Base-by-base conservation (phyloP, 2,329 filamentous ascomycete genomes). In the Claviceps humidiphila region DNA sequence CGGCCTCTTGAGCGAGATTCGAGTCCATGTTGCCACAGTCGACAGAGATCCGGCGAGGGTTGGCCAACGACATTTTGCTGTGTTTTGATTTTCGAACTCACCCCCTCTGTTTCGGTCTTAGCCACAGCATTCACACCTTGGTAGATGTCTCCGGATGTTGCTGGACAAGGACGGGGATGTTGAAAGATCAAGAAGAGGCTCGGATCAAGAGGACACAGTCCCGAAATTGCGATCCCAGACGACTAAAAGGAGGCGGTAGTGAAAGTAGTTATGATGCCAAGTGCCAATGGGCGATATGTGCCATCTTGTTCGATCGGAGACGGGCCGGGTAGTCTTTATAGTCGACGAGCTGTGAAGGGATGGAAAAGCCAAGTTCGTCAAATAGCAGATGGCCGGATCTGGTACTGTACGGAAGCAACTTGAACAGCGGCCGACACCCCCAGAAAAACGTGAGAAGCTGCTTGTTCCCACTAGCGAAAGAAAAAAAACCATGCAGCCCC, bases 1-100 rank as follows among this genome's bases (percentile, higher is more conserved):
- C 57, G 13, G 57, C 58, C 37, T 60, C 57, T n/a, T 58, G 47
- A 38, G 49, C 51, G 34, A 56, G 57, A 47, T 16, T 47, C 3
- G 41, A 8, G 26, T 58, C 50, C 46, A 58, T 49, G 34, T 53
- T 57, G 55, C 49, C 44, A 24, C 13, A 48, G 51, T 37, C 39
- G n/a, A 53, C 26, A 7, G 54, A 56, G 34, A 54, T 42, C 5
- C 42, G 53, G 39, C 54, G 54, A 9, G 39, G 22, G n/a, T 47
- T 47, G 39, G 50, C 26, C 37, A 44, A 46, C 13, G n/a, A 16
- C 54, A 50, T 55, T 38, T 22, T 48, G 49, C 14, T 20, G 7
- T 16, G 22, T 45, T 24, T 24, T 6, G 11, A 14, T 22, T 43
- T 22, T 43, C 11, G 30, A 11, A 34, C 9, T 42, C 41, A 13